Base-by-base conservation (phyloP, 2,329 filamentous ascomycete species). In the Pseudogymnoascus verrucosus region DNA sequence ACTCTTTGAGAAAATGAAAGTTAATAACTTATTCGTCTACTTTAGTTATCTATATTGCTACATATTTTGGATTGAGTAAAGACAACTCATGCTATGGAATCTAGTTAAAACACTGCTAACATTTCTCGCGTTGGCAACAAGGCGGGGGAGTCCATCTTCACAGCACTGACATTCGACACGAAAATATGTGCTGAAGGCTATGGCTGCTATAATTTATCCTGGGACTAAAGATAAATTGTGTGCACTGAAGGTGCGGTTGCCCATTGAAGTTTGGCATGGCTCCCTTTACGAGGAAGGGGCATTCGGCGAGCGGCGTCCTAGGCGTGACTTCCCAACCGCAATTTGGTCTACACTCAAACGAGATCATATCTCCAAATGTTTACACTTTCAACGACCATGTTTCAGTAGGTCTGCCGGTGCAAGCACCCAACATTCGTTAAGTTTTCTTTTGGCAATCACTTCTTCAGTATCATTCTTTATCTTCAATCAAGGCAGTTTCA, bases 401-500 rank as follows among this genome's bases (percentile, higher is more conserved):
- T 54, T 54, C n/a, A 12, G n/a, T 54, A 54, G n/a, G 47, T 54
- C 47, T 19, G n/a, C 47, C 8, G 47, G 5, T 31, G 26, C 26
- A 54, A 54, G 7, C 26, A 54, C n/a, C 47, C 47, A 31, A 54
- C 47, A 54, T 19, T 54, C 47, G 47, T 54, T 54, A 51, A 51
- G 47, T 54, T 54, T 31, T 31, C n/a, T 31, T 28, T 54, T 54
- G 26, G 14, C 47, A 54, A 31, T 4, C n/a, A 31, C 47, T 54
- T 54, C n/a, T 54, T 16, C 47, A 31, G 26, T 31, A 31, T 54
- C 26, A 54, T 54, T 31, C 47, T 54, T 31, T 19, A n/a, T 31
- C 26, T n/a, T 11, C 21, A 10, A 26, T 10, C 21, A 6, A 12
- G 12, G 5, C 42, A 5, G 12, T 12, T 47, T 6, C 42, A 12